Evolutionary conservation across 805 yeast genomes (phyloP).

Genomic region (Metschnikowia noctiluminum): DNA sequence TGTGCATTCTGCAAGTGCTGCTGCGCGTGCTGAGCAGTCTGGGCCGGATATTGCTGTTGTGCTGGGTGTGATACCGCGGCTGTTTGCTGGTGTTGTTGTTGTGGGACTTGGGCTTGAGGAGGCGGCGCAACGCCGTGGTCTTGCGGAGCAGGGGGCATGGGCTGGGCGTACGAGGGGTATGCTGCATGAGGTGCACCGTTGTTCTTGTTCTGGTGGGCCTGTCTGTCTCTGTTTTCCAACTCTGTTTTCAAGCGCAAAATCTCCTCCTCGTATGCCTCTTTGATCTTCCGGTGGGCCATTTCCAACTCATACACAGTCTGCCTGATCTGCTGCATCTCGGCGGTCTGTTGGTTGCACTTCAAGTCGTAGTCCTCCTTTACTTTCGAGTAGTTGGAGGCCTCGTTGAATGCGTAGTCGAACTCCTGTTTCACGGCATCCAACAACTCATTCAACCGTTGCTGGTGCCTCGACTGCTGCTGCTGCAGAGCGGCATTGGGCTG

Average conservation of each 20-base stretch:
- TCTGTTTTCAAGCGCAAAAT: constrained; percentile 81
- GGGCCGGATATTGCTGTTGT: constrained; percentile 7
- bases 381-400: constrained; percentile 79
- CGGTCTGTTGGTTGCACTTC: constrained; percentile 86
- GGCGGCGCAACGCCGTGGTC: constrained; percentile 14
- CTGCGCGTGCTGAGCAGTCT: constrained; percentile 13
- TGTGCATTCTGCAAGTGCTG: not conserved
- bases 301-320: constrained; percentile 93
- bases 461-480: constrained; percentile 39
- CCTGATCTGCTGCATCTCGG: constrained; percentile 89
- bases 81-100: constrained; percentile 24
- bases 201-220: constrained; percentile 36
- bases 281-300: constrained; percentile 89
- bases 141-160: constrained; percentile 5
- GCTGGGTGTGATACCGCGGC: constrained; percentile 9
- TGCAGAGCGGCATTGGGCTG: constrained; percentile 19
- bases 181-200: constrained; percentile 34
- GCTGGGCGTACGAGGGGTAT: constrained; percentile 31
- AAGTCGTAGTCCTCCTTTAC: constrained; percentile 92
- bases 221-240: constrained; percentile 75
- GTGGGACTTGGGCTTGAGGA: constrained; percentile 21
- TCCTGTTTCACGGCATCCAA: constrained; percentile 91
- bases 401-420: constrained; percentile 78
- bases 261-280: constrained; percentile 94
- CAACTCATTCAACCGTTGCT: constrained; percentile 64